Base-by-base conservation (phyloP, 1,284 basidiomycete genomes). In the Schizopora paradoxa region DNA sequence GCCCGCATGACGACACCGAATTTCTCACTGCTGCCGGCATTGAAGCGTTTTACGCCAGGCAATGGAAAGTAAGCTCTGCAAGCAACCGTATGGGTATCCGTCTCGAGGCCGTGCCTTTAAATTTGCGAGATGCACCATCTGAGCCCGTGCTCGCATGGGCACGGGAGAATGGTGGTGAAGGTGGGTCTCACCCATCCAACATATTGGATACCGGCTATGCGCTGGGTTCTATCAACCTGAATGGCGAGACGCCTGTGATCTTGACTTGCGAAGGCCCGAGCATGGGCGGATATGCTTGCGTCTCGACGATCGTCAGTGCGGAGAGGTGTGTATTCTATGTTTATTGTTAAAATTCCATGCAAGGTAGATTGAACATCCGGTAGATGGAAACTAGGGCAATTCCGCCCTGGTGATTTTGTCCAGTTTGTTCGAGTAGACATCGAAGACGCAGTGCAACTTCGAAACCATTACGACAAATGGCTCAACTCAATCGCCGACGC, bases 201-300 rank as follows among this genome's bases (percentile, higher is more conserved):
- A 78, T 86, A 39, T 69, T 83, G 16, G 82, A 86, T 53, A 80
- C 82, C 48, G 79, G 76, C 2, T 86, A 86, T 56, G 72, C 76
- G 0, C 63, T 68, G 18, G 80, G 79, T 4, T 70, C 75, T 1
- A 59, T 86, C 51, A 80, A 81, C 52, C 53, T 84, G 53, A 86
- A 86, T 54, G 85, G 84, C 2, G 82, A 87, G 56, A 82, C 81
- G 0, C 82, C 85, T 0, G 81, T 86, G 2, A 74, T 85, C 19
- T 61, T 86, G 33, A 73, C 74, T 1, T 68, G 72, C 23, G 83
- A 83, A 55, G 77, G 76, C 0, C 82, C 79, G 0, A 76, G 79
- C 56, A 78, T 81, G 78, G 78, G 79, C 10, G 79, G 79, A 4
- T 81, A 80, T 49, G 53, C 76, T 3, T 79, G 77, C 54, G 48